Base-by-base conservation (phyloP, 805 yeast species). In the Pichia nanzhaoensis region DNA sequence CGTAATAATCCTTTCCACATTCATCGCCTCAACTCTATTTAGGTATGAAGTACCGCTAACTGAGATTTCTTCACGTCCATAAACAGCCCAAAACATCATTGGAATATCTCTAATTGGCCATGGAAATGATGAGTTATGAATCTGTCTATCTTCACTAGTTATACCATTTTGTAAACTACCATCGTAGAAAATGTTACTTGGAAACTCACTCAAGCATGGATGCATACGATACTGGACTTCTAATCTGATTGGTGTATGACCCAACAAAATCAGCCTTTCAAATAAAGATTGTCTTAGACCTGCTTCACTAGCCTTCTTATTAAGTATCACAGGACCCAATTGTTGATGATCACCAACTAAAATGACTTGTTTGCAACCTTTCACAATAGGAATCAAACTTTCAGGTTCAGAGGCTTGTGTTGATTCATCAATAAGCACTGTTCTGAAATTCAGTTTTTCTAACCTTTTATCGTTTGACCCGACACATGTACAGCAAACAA, bases 161-260 rank as follows among this genome's bases (percentile, higher is more conserved):
- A 90, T 95, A 53, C 97, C 96, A 59, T 90, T 89, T 62, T 89
- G 96, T 54, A 90, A 73, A 36, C 84, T 74, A 27, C 97, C 97
- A 55, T 90, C 96, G 61, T 90, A 90, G 57, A 88, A 90, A 85
- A 85, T 82, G 60, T 88, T 87, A 54, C 91, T 80, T 22, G 96
- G 83, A 59, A 88, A 90, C 56, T 87, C 95, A 51, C 91, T 78
- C 43, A 90, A 65, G 50, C 81, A 73, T 8, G 97, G 97, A 58
- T 90, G 84, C 97, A 90, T 90, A 67, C 98, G 82, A 65, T 90
- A 90, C 63, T 90, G 98, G 30, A 89, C 95, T 54, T 87, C 95
- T 44, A 90, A 71, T 51, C 96, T 68, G 50, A 87, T 78, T 9
- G 97, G 97, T 9, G 77, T 74, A 58, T 87, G 90, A 2, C 95